Base-by-base conservation (phyloP, 129 eudicot species). In the Lactuca saligna region DNA sequence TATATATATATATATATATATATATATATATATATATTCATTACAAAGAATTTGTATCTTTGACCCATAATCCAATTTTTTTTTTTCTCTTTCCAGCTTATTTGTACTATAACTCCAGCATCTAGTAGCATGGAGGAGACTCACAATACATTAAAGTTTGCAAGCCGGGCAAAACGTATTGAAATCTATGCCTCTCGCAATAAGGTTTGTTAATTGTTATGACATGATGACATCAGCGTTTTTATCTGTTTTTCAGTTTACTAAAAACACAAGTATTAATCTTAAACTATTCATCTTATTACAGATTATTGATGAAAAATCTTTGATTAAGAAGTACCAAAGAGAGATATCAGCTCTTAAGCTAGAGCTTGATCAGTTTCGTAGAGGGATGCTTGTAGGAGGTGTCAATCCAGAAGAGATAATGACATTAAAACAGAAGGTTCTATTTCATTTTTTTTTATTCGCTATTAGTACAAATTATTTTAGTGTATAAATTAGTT, bases 91-190 rank as follows among this genome's bases (percentile, higher is more conserved):
- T 50, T 67, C 48, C 84, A 94, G 99, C 99, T 94, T 79, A 90
- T 94, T 70, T 94, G 99, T 80, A 94, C 99, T 2, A 82, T 94
- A 48, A 94, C 97, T 57, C 99, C 99, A n/a, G 97, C 99, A 66
- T 89, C 99, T 44, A 94, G 99, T 66, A 94, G 82, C 67, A 75
- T 85, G 90, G 99, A 94, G 88, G 99, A 94, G 72, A 94, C 99
- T 54, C 99, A 94, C 70, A 94, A 94, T 67, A 94, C 99, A 13
- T 75, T 94, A 61, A 94, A 94, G 38, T 94, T 94, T 75, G 99
- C 99, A 44, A 89, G 91, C 80, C 82, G 99, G 80, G 97, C 97
- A 54, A 94, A 94, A 68, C 97, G 83, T 69, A 94, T 94, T 11
- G 99, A 94, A 79, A 90, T 94, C 17, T 80, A 75, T 80, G 99